Evolutionary conservation across 208 protist species (phyloP).

Genomic region (Leishmania gerbilli): DNA sequence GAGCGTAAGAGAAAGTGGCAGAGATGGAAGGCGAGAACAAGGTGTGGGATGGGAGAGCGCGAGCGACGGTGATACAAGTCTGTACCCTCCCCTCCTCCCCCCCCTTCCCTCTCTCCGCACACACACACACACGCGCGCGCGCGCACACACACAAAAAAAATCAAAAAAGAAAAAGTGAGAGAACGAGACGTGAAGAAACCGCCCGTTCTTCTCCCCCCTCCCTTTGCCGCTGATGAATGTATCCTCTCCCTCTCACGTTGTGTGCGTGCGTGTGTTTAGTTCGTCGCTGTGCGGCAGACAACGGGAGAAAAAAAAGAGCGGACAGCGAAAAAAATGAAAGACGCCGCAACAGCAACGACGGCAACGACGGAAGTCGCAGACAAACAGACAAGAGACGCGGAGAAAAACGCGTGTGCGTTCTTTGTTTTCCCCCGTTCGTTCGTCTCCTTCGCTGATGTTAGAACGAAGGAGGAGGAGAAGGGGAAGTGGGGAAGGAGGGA

Average conservation of each 20-base stretch:
- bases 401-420: neutral
- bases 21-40: neutral
- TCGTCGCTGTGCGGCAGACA: neutral
- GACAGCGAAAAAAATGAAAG: neutral
- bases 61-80: neutral
- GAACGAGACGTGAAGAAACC: neutral
- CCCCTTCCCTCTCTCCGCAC: neutral
- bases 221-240: no score
- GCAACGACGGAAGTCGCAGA: no score
- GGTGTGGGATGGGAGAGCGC: neutral
- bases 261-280: no score
- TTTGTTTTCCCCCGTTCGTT: neutral
- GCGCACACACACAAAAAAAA: neutral
- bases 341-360: neutral
- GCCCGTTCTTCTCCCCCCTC: no score
- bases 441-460: neutral
- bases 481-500: neutral
- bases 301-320: neutral
- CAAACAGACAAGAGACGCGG: no score
- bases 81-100: neutral
- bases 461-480: neutral
- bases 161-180: conserved; percentile 6
- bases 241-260: no score
- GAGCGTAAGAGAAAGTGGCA: neutral
- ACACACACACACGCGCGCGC: neutral